phyloP scores from a whole-genome alignment of 2,329 filamentous ascomycete genomes.

The Epichloe festucae region DNA sequence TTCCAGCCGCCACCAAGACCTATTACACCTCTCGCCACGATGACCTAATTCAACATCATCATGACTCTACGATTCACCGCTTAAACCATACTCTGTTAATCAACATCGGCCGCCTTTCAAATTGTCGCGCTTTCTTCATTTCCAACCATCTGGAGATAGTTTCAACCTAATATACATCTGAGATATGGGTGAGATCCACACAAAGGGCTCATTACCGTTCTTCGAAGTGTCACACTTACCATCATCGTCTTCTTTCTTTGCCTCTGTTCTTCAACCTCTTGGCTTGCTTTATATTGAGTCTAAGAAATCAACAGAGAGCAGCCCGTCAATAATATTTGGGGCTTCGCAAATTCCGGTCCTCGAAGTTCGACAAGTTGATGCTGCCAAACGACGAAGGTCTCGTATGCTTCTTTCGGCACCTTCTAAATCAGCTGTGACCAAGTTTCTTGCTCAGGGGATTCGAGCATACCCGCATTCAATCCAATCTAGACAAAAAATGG shows the following conservation, averaged over 20 bases:
- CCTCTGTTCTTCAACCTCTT: constrained; percentile 63
- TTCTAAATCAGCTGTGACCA: constrained; percentile 50
- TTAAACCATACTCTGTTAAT: too few species aligned
- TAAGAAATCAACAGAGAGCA: background rate
- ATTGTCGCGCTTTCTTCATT: too few species aligned
- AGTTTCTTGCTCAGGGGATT: constrained; percentile 59
- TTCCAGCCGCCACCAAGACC: too few species aligned
- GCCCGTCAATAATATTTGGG: constrained; percentile 31
- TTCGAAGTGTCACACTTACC: constrained; percentile 64
- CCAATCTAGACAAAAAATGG: constrained; percentile 7
- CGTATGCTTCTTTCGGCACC: constrained; percentile 55
- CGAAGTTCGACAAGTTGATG: constrained; percentile 30
- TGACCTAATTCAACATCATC: too few species aligned
- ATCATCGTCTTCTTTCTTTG: constrained; percentile 71
- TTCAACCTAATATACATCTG: too few species aligned
- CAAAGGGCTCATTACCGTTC: constrained; percentile 25
- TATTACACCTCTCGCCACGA: too few species aligned
- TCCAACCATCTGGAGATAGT: too few species aligned
- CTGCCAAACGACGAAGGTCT: constrained; percentile 23
- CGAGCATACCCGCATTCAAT: constrained; percentile 44
- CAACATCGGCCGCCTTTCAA: too few species aligned
- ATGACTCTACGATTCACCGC: too few species aligned
- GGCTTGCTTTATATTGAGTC: constrained; percentile 48
- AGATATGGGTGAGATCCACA: background rate
- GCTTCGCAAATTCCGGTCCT: constrained; percentile 23